A percentile compares a stretch with the other conserved stretches of the same genome.
These are phyloP conservation scores for Parasitella parasitica DNA, from an alignment of 371 early-diverging fungal genomes.

Conservation along the genomic window DNA sequence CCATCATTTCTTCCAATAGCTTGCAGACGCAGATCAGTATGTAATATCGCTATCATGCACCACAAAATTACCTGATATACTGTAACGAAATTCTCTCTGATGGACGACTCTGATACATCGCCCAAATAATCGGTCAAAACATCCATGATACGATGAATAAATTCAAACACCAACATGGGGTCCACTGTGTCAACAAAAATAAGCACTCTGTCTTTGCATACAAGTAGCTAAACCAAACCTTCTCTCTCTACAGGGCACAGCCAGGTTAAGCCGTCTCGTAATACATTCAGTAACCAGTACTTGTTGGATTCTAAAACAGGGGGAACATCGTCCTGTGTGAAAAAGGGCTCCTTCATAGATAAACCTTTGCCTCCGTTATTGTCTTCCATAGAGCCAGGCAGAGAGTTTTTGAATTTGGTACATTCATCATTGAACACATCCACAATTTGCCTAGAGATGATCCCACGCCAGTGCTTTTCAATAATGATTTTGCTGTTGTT, in stretches of 20 bases:
- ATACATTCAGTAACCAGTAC: conserved; percentile 69
- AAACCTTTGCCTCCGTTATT: conserved; percentile 8
- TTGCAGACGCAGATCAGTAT: conserved; percentile 13
- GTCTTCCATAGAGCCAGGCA: conserved; percentile 34
- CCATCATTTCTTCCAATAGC: conserved; percentile 92
- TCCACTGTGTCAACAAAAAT: conserved; percentile 56
- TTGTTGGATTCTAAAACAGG: conserved; percentile 69
- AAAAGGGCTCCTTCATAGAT: conserved; percentile 43
- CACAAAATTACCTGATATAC: conserved; percentile 71
- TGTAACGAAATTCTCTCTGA: conserved; percentile 92
- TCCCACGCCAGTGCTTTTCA: conserved; percentile 85
- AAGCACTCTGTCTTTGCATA: too few relatives aligned
- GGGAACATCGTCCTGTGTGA: conserved; percentile 61
- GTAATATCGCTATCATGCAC: background rate
- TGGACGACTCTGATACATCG: conserved; percentile 73
- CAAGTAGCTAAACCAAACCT: conserved; percentile 50
- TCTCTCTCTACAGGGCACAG: conserved; percentile 74
- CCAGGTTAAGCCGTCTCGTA: conserved; percentile 70
- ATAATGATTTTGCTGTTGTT: conserved; percentile 73
- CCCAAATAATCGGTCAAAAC: conserved; percentile 82
- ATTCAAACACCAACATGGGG: conserved; percentile 82
- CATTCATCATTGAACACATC: conserved; percentile 70
- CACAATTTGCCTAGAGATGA: conserved; percentile 69
- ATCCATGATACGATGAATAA: conserved; percentile 82
- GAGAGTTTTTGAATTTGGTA: conserved; percentile 50